Conservation (phyloP, 2,329 filamentous ascomycete species). For the Venturia asperata region DNA sequence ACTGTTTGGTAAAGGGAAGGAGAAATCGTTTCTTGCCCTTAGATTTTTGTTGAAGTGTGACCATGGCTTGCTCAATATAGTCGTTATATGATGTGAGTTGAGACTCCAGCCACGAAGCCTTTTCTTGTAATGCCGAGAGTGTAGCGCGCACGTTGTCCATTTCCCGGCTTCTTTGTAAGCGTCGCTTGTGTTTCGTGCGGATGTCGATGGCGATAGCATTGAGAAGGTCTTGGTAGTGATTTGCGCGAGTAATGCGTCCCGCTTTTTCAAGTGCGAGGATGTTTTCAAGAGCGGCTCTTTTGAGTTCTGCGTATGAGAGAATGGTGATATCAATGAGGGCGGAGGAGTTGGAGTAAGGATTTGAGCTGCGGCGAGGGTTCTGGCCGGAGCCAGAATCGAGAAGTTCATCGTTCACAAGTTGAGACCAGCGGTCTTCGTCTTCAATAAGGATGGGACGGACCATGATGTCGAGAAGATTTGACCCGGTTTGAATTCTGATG, state of each 20-base stretch:
- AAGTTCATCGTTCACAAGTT: slow-evolving; percentile 76
- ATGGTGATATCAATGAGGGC: slow-evolving; percentile 76
- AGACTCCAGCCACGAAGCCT: slow-evolving; percentile 86
- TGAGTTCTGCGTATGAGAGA: slow-evolving; percentile 86
- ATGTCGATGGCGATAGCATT: slow-evolving; percentile 97
- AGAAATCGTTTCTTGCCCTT: slow-evolving; percentile 93
- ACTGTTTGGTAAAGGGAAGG: slow-evolving; percentile 95
- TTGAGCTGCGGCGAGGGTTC: slow-evolving; percentile 61
- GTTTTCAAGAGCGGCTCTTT: slow-evolving; percentile 88
- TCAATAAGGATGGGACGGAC: slow-evolving; percentile 80
- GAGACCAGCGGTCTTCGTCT: slow-evolving; percentile 83
- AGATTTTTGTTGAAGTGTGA: slow-evolving; percentile 93
- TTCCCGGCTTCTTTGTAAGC: slow-evolving; percentile 86
- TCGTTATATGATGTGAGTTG: slow-evolving; percentile 98
- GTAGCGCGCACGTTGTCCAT: slow-evolving; percentile 76
- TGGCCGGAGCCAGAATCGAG: slow-evolving; percentile 28
- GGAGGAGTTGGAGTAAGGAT: slow-evolving; percentile 51
- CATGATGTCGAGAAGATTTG: slow-evolving; percentile 90
- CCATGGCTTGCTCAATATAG: slow-evolving; percentile 98
- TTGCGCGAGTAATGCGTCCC: slow-evolving; percentile 76
- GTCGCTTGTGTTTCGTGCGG: slow-evolving; percentile 87
- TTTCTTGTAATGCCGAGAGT: slow-evolving; percentile 67
- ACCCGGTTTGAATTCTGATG: slow-evolving; percentile 87
- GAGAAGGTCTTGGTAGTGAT: slow-evolving; percentile 94
- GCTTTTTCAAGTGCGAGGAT: slow-evolving; percentile 81